A percentile compares a stretch with the other conserved stretches of the same genome.
Evolutionary conservation across 2,329 filamentous ascomycete species (phyloP).

Genomic region (Epichloe hybrida): DNA sequence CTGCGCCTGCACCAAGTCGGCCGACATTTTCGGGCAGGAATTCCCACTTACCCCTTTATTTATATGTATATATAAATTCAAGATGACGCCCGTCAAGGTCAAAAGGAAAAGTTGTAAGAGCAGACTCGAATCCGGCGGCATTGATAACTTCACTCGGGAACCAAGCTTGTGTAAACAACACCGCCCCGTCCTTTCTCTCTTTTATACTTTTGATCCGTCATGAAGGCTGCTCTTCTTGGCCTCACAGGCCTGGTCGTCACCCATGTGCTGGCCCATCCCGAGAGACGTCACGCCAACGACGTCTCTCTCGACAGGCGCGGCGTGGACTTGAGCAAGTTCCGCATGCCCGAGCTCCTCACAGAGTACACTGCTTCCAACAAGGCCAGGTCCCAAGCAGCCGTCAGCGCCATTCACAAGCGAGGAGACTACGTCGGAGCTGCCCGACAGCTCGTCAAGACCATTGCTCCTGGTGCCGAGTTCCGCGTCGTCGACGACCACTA

Average conservation of each 20-base stretch:
- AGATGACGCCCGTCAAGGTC: too few relatives aligned
- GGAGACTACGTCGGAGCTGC: slow-evolving; percentile 30
- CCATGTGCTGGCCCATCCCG: slow-evolving; percentile 19
- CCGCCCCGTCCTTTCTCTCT: background rate
- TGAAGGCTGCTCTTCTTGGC: slow-evolving; percentile 21
- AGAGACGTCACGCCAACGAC: slow-evolving; percentile 13
- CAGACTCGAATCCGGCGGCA: too few relatives aligned
- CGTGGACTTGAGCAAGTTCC: slow-evolving; percentile 20
- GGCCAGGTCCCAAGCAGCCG: slow-evolving; percentile 8
- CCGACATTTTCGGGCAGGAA: too few relatives aligned
- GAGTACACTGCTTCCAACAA: slow-evolving; percentile 14
- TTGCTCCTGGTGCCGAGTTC: slow-evolving; percentile 26
- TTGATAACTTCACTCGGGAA: too few relatives aligned
- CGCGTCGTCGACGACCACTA: slow-evolving; percentile 40
- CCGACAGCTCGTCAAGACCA: slow-evolving; percentile 27
- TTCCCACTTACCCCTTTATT: too few relatives aligned
- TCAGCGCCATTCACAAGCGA: slow-evolving; percentile 15
- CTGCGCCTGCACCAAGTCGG: too few relatives aligned
- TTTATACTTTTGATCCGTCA: slow-evolving; percentile 5
- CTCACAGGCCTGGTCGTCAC: slow-evolving; percentile 18
- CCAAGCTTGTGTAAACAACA: background rate
- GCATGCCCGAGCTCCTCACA: slow-evolving; percentile 17
- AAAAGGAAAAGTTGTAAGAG: too few relatives aligned
- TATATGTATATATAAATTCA: too few relatives aligned
- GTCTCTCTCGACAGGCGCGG: slow-evolving; percentile 15